Base-by-base conservation (phyloP, 176 grass and related monocot species). In the Eremochloa ophiuroides region DNA sequence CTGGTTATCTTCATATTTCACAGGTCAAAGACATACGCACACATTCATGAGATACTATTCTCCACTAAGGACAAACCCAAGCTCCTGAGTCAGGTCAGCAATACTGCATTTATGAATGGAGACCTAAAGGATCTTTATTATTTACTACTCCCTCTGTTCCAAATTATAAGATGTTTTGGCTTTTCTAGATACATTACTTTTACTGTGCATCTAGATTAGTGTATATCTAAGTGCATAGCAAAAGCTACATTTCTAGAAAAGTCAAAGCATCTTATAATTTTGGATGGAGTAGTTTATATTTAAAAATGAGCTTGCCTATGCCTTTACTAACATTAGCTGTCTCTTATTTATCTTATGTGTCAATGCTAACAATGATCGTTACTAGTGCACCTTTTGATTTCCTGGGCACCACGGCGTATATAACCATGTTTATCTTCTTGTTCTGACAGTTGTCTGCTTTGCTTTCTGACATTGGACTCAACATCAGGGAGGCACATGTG, bases 401-500 rank as follows among this genome's bases (percentile, higher is more conserved):
- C 73, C 33, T 74, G 41, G 42, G 13, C 47, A 69, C 27, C 0
- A 0, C 18, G 7, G 37, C 4, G 5, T 34, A 28, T 41, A 56
- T 87, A 71, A 91, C 71, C 66, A 39, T 60, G 48, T 40, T 56
- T 80, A 8, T 38, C 30, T 27, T 48, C 30, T 50, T 76, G 8
- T 64, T 83, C 15, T 74, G 66, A 12, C 85, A 97, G 94, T 71
- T 91, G 29, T 94, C 94, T 51, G 68, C 91, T 66, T 55, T 97
- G 75, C 75, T 97, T 68, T 91, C 94, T 58, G 91, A 94, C 71
- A 93, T 94, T 81, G 94, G 82, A 80, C 60, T 94, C 69, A 97
- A 97, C 82, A 94, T 89, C 69, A 91, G 85, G 71, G 91, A 93
- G 86, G 94, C 91, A 62, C 94, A 93, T 91, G 94, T 93, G 23